Evolutionary conservation across 306 rosid species (phyloP), one percentile per base, ranked within the genome.

Genomic region (Cicer cuneatum): DNA sequence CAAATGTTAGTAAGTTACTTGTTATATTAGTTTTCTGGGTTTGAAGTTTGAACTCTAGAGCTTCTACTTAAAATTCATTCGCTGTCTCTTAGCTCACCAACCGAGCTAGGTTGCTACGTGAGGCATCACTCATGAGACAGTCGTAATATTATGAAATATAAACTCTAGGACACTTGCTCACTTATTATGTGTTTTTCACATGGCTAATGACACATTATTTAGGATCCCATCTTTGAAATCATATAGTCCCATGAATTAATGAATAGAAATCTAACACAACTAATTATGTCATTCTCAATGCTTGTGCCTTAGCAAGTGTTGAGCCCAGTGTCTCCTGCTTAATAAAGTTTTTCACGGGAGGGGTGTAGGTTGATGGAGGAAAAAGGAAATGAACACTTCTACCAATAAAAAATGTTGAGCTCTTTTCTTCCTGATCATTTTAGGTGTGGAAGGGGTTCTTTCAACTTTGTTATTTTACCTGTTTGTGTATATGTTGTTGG

Each of bases 351-450:
- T 39, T 39, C 2, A 16, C 4, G 19, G 9, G 10, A 29, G n/a
- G 10, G 57, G 35, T 18, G 48, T 65, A 29, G 57, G 43, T 24
- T 46, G 43, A 47, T 7, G 39, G 58, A 35, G 19, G 73, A 47
- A 29, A 68, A 68, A 48, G 37, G 60, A 47, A 47, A 45, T 47
- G 70, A 61, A 60, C 60, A 49, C 61, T 16, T 9, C 51, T 49
- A 48, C 38, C 5, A 7, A 38, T 12, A 45, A 66, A n/a, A 0
- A 66, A 45, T 7, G 13, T 19, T 45, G 43, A 38, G 1, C 15
- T 5, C n/a, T 29, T 29, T 29, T 29, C 35, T 5, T 38, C n/a
- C 4, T 5, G 10, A 10, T 24, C 52, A 52, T 38, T 38, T 3
- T 33, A 53, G 58, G 59, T 8, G 40, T n/a, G 39, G 6, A 14